Conservation (phyloP, 805 yeast species). For the Kodamaea kakaduensis region DNA sequence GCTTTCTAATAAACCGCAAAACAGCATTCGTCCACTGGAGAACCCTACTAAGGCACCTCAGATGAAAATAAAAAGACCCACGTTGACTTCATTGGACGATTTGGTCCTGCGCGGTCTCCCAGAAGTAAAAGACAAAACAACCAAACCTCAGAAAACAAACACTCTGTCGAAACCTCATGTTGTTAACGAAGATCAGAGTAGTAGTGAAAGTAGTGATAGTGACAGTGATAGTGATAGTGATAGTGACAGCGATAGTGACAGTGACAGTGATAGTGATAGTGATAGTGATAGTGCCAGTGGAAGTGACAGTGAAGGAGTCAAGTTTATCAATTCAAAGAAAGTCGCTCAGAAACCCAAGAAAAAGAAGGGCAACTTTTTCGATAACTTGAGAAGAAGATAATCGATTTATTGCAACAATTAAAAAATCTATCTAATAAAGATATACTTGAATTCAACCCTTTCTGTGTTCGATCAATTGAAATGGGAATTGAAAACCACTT, state of each 20-base stretch:
- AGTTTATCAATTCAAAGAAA: constrained; percentile 25
- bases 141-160: constrained; percentile 7
- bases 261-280: constrained; percentile 14
- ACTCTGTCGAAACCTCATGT: background rate
- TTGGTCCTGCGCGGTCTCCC: constrained; percentile 65
- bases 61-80: constrained; percentile 25
- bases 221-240: constrained; percentile 13
- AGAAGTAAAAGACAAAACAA: constrained; percentile 50
- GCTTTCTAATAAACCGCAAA: background rate
- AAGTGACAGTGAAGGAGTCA: constrained; percentile 11
- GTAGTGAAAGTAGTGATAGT: constrained; percentile 13
- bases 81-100: constrained; percentile 52
- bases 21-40: constrained; percentile 1
- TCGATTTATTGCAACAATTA: too few species aligned
- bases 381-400: constrained; percentile 22
- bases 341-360: constrained; percentile 9
- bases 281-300: constrained; percentile 10
- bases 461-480: too few species aligned
- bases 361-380: constrained; percentile 20
- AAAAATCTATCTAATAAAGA: too few species aligned
- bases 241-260: constrained; percentile 14
- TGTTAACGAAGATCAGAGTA: background rate
- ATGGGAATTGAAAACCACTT: too few species aligned
- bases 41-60: background rate
- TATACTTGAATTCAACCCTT: too few species aligned